Evolutionary conservation across 805 yeast species (phyloP).

Genomic region (Sugiyamaella boreocaroliniensis): DNA sequence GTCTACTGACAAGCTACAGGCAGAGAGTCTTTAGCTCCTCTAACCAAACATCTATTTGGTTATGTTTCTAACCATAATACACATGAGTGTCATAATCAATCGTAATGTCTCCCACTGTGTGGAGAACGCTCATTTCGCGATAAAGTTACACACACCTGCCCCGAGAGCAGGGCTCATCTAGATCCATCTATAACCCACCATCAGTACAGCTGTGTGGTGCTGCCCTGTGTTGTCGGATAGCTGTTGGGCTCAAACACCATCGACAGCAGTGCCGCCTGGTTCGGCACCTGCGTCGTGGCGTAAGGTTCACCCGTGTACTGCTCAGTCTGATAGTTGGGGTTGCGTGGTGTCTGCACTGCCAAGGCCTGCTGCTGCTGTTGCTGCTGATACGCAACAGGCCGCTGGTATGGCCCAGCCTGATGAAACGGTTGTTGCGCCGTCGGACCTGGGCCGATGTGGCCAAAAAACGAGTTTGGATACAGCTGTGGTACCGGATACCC

Average conservation of each 20-base stretch:
- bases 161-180: neutral
- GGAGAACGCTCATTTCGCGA: neutral
- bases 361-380: neutral
- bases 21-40: too few species aligned
- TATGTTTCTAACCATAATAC: neutral
- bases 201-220: neutral
- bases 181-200: neutral
- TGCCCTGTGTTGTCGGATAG: neutral
- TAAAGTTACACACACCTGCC: neutral
- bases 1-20: too few species aligned
- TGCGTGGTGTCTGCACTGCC: neutral
- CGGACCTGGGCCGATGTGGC: neutral
- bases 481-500: neutral
- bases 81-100: neutral
- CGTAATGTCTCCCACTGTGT: neutral
- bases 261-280: constrained; percentile 3
- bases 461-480: neutral
- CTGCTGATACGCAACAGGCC: neutral
- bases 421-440: neutral
- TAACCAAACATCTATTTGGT: neutral
- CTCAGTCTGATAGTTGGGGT: neutral
- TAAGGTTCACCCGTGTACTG: neutral
- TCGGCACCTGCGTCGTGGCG: neutral
- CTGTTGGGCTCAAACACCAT: constrained; percentile 14
- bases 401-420: neutral